Base-by-base conservation (phyloP, 345 rosid genomes). In the Litchi chinensis region DNA sequence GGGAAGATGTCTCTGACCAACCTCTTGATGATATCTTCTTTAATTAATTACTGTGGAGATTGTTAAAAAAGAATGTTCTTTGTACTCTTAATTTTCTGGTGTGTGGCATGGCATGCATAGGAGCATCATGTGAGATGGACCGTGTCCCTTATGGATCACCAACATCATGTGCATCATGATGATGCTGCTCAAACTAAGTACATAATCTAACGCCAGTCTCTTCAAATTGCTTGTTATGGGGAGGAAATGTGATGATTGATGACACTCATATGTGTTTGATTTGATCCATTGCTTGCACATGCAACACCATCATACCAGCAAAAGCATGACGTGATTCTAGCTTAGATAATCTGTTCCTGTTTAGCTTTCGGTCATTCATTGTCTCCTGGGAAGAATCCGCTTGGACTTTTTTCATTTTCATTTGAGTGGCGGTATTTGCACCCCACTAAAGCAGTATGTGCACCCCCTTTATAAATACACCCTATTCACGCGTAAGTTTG, bases 141-240 rank as follows among this genome's bases (percentile, higher is more conserved):
- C 82, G 76, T 75, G 40, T 54, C 44, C 28, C 28, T 63, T 4
- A 50, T 65, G 12, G 66, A 81, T 62, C 28, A 65, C 60, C 59
- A 54, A 54, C n/a, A 54, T 57, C 39, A 73, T 82, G 73, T 69
- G 37, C 28, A 77, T 57, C 70, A 82, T 88, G 76, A 82, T 84
- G 78, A 72, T 88, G 90, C 64, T 80, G 81, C 62, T 52, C 24
- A 8, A 81, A 76, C 68, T 3, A 86, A 82, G 80, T 82, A 86
- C 89, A 84, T 37, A 37, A 68, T 62, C 41, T 65, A 66, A 73
- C 26, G 56, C 19, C 54, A 66, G 69, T 48, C 46, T 67, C 59
- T 76, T 54, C 76, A 28, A 40, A 39, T 77, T 83, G 86, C 78
- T 85, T 77, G 64, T 75, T 54, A 26, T 70, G 70, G 76, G 73